A percentile compares a stretch with the other conserved stretches of the same genome.
Evolutionary conservation across 2,329 filamentous ascomycete genomes (phyloP).

Genomic region (Xylariales sp.): DNA sequence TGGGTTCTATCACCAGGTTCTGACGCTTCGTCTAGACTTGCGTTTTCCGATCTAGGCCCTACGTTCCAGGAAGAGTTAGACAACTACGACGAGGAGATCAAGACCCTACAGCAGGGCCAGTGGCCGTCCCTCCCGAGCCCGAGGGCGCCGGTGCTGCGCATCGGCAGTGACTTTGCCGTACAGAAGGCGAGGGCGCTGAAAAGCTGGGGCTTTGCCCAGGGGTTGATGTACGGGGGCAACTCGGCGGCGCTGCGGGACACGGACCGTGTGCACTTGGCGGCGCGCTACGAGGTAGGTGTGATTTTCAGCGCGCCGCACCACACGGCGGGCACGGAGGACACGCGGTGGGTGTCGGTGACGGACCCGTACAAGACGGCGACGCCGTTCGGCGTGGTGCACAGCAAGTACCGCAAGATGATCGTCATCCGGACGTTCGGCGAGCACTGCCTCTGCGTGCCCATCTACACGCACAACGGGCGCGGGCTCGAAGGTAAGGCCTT

Average conservation of each 20-base stretch:
- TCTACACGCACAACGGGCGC: constrained; percentile 44
- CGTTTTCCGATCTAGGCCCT: constrained; percentile 4
- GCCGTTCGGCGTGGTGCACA: constrained; percentile 42
- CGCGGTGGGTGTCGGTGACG: constrained; percentile 29
- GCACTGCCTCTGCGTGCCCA: constrained; percentile 43
- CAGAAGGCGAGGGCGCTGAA: constrained; percentile 25
- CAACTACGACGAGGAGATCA: constrained; percentile 20
- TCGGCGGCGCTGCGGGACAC: constrained; percentile 34
- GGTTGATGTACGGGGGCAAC: constrained; percentile 31
- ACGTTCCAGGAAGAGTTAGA: constrained; percentile 29
- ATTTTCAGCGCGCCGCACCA: constrained; percentile 43
- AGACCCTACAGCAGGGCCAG: constrained; percentile 7
- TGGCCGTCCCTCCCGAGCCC: constrained; percentile 22
- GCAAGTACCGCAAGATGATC: constrained; percentile 47
- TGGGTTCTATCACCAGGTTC: not conserved
- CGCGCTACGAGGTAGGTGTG: constrained; percentile 33
- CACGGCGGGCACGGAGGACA: constrained; percentile 17
- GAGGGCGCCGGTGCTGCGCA: constrained; percentile 2
- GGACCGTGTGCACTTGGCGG: constrained; percentile 23
- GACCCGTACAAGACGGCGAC: constrained; percentile 45
- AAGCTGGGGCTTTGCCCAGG: constrained; percentile 25
- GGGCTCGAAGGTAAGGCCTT: constrained; percentile 40
- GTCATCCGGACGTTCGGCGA: constrained; percentile 40
- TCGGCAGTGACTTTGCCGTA: constrained; percentile 26
- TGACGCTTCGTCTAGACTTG: not conserved